These are phyloP conservation scores for Rhazya stricta DNA, from an alignment of 257 asterid genomes.

Conservation along the genomic window DNA sequence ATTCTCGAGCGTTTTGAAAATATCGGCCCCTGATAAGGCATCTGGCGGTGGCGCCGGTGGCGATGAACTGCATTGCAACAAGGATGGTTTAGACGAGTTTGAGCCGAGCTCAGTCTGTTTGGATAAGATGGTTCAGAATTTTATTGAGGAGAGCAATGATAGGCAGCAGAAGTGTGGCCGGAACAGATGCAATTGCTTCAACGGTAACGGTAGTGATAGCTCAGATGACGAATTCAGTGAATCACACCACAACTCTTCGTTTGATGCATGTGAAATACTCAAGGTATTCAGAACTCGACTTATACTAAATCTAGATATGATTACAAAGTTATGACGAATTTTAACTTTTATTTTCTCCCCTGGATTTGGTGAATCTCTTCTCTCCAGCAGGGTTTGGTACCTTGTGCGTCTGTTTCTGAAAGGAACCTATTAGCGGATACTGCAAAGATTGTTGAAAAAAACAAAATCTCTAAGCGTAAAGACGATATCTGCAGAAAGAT, in stretches of 20 bases:
- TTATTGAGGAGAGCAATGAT: slow-evolving; percentile 62
- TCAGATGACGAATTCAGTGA: slow-evolving; percentile 70
- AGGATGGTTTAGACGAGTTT: slow-evolving; percentile 51
- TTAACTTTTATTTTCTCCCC: background rate
- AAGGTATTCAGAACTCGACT: slow-evolving; percentile 37
- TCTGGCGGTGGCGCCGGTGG: slow-evolving; percentile 28
- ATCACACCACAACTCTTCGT: slow-evolving; percentile 20
- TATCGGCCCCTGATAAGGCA: slow-evolving; percentile 24
- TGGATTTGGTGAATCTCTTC: slow-evolving; percentile 17
- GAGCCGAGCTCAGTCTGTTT: slow-evolving; percentile 85
- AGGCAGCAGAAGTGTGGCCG: slow-evolving; percentile 51
- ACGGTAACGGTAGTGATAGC: slow-evolving; percentile 50
- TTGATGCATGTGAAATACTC: slow-evolving; percentile 51
- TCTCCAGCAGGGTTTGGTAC: slow-evolving; percentile 61
- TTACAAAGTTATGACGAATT: slow-evolving; percentile 2
- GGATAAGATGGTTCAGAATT: slow-evolving; percentile 80
- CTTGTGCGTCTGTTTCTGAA: slow-evolving; percentile 46
- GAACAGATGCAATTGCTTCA: slow-evolving; percentile 67
- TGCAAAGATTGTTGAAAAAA: slow-evolving; percentile 57
- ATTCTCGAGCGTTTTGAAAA: slow-evolving; percentile 46
- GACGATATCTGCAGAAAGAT: slow-evolving; percentile 45
- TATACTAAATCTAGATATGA: background rate
- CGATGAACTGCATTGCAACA: slow-evolving; percentile 26
- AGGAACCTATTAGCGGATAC: slow-evolving; percentile 65
- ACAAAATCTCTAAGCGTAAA: slow-evolving; percentile 49